These are phyloP conservation scores for Mycena filopes DNA, from an alignment of 768 basidiomycete genomes.

Conservation along the genomic window DNA sequence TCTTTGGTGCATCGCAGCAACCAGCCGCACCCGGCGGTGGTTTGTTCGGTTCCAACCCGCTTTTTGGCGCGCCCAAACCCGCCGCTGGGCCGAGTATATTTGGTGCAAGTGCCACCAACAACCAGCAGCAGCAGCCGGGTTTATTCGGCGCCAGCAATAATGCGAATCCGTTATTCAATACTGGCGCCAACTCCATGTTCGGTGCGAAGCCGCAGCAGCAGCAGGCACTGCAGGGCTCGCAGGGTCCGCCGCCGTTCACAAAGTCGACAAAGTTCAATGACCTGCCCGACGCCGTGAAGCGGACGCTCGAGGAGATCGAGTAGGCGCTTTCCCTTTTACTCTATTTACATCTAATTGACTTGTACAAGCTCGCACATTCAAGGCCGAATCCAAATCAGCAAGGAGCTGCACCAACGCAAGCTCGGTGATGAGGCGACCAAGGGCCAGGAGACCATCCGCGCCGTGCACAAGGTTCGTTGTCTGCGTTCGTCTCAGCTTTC, in stretches of 20 bases:
- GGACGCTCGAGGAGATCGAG: constrained; percentile 77
- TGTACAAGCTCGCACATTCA: constrained; percentile 71
- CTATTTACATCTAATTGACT: constrained; percentile 16
- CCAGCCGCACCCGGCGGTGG: constrained; percentile 13
- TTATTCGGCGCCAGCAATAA: constrained; percentile 31
- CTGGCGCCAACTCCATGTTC: constrained; percentile 39
- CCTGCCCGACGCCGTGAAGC: constrained; percentile 75
- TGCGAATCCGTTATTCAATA: constrained; percentile 33
- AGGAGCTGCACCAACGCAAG: constrained; percentile 80
- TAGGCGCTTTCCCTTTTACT: constrained; percentile 45
- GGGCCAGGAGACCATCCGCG: constrained; percentile 74
- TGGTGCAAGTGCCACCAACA: constrained; percentile 31
- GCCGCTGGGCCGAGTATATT: constrained; percentile 33
- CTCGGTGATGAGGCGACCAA: constrained; percentile 80
- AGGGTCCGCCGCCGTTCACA: constrained; percentile 53
- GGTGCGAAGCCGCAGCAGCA: constrained; percentile 45
- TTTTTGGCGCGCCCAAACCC: constrained; percentile 31
- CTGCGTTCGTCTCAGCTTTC: background rate
- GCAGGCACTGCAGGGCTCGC: constrained; percentile 11
- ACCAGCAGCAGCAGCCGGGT: constrained; percentile 26
- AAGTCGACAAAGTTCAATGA: constrained; percentile 86
- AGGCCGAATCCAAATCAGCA: constrained; percentile 82
- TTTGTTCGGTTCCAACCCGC: constrained; percentile 14
- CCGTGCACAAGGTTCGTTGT: constrained; percentile 68
- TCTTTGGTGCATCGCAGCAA: constrained; percentile 42